Conservation (phyloP, 23 red algal genomes). For the Gracilaria gracilis region DNA sequence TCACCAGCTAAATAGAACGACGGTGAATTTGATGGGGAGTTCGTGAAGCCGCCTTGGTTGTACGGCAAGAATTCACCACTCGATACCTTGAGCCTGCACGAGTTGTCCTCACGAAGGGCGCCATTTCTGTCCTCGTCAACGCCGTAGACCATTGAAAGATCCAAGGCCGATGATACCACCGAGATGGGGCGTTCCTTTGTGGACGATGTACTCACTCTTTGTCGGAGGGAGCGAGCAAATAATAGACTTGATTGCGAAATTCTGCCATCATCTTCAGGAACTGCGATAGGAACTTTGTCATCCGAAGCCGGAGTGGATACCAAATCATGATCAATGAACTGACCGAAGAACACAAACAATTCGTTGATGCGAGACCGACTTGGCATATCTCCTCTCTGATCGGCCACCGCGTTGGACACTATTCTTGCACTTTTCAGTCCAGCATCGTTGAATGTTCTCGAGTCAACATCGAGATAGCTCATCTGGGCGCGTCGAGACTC, state of each 20-base stretch:
- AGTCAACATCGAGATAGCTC: slow-evolving; percentile 41
- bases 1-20: slow-evolving; percentile 50
- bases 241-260: background rate
- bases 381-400: slow-evolving; percentile 25
- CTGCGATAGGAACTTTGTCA: slow-evolving; percentile 7
- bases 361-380: slow-evolving; percentile 45
- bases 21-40: slow-evolving; percentile 27
- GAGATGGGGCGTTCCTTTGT: slow-evolving; percentile 34
- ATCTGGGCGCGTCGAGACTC: slow-evolving; percentile 20
- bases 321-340: slow-evolving; percentile 80
- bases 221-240: slow-evolving; percentile 8
- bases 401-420: slow-evolving; percentile 58
- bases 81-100: slow-evolving; percentile 26
- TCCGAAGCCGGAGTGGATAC: slow-evolving; percentile 50
- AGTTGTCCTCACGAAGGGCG: slow-evolving; percentile 2
- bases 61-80: slow-evolving; percentile 35
- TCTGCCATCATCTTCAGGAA: background rate
- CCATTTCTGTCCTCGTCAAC: background rate
- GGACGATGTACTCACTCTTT: background rate
- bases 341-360: slow-evolving; percentile 67
- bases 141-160: slow-evolving; percentile 50
- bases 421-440: slow-evolving; percentile 33
- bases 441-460: slow-evolving; percentile 3
- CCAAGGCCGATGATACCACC: slow-evolving; percentile 20
- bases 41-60: slow-evolving; percentile 45